These are phyloP conservation scores for Aspergillus sp. DNA, from an alignment of 2,329 filamentous ascomycete species.

Conservation along the genomic window DNA sequence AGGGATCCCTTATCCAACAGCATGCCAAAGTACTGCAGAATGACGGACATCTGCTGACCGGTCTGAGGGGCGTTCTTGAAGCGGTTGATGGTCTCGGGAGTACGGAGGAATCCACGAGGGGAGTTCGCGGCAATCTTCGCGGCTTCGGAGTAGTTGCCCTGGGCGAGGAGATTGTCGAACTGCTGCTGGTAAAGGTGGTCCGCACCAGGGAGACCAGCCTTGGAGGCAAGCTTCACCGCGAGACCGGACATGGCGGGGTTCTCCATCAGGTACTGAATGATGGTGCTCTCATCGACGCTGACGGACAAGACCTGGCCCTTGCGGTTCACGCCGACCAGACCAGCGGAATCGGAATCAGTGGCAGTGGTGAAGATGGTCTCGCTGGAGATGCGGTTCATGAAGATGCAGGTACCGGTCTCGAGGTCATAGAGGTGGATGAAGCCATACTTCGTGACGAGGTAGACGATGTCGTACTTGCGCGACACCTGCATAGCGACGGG, in stretches of 20 bases:
- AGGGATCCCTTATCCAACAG: constrained; percentile 90
- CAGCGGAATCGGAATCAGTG: constrained; percentile 75
- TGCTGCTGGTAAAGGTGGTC: constrained; percentile 90
- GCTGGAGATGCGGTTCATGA: constrained; percentile 99
- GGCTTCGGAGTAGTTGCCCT: constrained; percentile 79
- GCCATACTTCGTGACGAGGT: constrained; percentile 97
- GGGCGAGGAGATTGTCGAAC: constrained; percentile 81
- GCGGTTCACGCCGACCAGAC: constrained; percentile 92
- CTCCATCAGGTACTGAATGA: constrained; percentile 92
- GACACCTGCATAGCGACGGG: constrained; percentile 97
- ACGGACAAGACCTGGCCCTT: constrained; percentile 96
- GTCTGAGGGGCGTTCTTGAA: constrained; percentile 83
- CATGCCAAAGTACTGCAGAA: constrained; percentile 97
- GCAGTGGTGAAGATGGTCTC: constrained; percentile 98
- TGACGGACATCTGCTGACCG: constrained; percentile 77
- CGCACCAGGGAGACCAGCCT: constrained; percentile 88
- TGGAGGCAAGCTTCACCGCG: constrained; percentile 92
- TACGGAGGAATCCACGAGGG: constrained; percentile 90
- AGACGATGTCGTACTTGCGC: constrained; percentile 92
- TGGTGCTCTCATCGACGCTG: constrained; percentile 83
- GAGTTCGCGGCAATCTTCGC: constrained; percentile 97
- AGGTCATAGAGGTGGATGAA: constrained; percentile 99
- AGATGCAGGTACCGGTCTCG: constrained; percentile 91
- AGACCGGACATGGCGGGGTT: constrained; percentile 92
- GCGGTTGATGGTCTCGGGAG: constrained; percentile 89